Evolutionary conservation across 2,329 filamentous ascomycete species (phyloP).

Genomic region (Pseudogymnoascus pannorum): DNA sequence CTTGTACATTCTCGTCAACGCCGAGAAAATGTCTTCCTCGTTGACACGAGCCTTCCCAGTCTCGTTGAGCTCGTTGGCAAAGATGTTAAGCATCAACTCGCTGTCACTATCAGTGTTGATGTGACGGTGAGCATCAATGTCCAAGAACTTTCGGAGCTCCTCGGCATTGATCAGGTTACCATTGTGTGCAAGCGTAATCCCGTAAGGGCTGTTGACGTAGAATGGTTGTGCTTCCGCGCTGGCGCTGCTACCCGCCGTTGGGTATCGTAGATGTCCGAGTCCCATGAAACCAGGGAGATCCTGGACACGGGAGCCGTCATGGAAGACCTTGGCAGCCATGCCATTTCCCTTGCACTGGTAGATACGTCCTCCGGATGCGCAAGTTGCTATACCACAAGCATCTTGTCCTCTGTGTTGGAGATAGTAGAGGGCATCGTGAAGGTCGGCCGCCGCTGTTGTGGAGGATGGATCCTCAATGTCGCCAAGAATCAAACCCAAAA

Average conservation of each 20-base stretch:
- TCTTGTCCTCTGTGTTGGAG: constrained; percentile 74
- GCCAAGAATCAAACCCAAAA: constrained; percentile 53
- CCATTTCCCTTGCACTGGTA: constrained; percentile 89
- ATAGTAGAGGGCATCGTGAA: constrained; percentile 66
- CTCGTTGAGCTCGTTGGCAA: constrained; percentile 73
- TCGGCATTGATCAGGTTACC: constrained; percentile 79
- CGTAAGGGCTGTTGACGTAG: constrained; percentile 82
- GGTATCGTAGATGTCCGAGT: constrained; percentile 79
- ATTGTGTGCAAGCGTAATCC: constrained; percentile 75
- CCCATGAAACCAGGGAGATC: constrained; percentile 82
- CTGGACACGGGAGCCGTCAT: constrained; percentile 64
- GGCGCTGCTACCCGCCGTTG: constrained; percentile 75
- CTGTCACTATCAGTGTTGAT: constrained; percentile 81
- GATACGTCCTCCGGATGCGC: constrained; percentile 67
- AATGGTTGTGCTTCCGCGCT: constrained; percentile 89
- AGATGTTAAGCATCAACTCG: constrained; percentile 82
- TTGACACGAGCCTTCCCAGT: constrained; percentile 77
- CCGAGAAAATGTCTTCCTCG: constrained; percentile 66
- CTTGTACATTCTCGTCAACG: constrained; percentile 64
- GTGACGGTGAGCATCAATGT: constrained; percentile 30
- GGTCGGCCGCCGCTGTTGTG: constrained; percentile 50
- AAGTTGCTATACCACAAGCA: constrained; percentile 77
- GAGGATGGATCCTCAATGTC: constrained; percentile 40
- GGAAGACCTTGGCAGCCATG: constrained; percentile 78
- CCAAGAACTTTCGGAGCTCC: constrained; percentile 51